Conservation (phyloP, 1,284 basidiomycete genomes). For the Mycosarcoma mackinlayi region DNA sequence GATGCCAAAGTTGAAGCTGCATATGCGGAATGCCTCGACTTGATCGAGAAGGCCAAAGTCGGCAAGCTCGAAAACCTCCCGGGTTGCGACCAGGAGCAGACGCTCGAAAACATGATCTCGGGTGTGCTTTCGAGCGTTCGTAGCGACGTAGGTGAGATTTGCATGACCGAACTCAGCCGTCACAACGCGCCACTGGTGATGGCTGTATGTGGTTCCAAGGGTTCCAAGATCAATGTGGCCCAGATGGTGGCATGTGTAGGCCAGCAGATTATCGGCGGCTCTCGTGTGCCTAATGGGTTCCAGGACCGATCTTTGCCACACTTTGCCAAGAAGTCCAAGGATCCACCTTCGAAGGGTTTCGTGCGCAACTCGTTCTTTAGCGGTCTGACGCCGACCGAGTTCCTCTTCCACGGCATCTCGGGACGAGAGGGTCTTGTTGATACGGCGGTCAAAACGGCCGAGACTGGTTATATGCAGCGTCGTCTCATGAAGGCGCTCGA, state of each 20-base stretch:
- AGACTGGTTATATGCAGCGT: slow-evolving; percentile 99
- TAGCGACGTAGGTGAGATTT: slow-evolving; percentile 94
- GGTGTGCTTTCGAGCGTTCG: slow-evolving; percentile 92
- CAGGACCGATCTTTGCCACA: slow-evolving; percentile 98
- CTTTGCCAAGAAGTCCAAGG: slow-evolving; percentile 96
- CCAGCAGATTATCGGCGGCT: slow-evolving; percentile 97
- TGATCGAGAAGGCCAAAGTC: slow-evolving; percentile 89
- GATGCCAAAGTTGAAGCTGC: slow-evolving; percentile 87
- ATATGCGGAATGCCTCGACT: slow-evolving; percentile 85
- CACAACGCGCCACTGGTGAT: slow-evolving; percentile 98
- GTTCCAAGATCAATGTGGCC: slow-evolving; percentile 98
- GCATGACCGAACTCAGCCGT: slow-evolving; percentile 95
- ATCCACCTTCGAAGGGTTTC: slow-evolving; percentile 97
- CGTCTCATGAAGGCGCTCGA: slow-evolving; percentile 99
- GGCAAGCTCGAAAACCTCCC: slow-evolving; percentile 95
- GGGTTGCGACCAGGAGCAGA: slow-evolving; percentile 96
- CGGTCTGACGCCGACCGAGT: slow-evolving; percentile 94
- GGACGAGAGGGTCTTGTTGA: slow-evolving; percentile 98
- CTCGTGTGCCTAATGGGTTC: slow-evolving; percentile 98
- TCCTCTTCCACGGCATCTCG: slow-evolving; percentile 98
- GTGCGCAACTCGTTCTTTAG: slow-evolving; percentile 95
- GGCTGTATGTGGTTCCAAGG: slow-evolving; percentile 98
- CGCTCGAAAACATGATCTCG: slow-evolving; percentile 93
- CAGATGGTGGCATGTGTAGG: slow-evolving; percentile 99
- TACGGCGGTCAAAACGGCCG: slow-evolving; percentile 99